phyloP scores from a whole-genome alignment of 2,329 filamentous ascomycete genomes.

The Cordyceps cicadae region DNA sequence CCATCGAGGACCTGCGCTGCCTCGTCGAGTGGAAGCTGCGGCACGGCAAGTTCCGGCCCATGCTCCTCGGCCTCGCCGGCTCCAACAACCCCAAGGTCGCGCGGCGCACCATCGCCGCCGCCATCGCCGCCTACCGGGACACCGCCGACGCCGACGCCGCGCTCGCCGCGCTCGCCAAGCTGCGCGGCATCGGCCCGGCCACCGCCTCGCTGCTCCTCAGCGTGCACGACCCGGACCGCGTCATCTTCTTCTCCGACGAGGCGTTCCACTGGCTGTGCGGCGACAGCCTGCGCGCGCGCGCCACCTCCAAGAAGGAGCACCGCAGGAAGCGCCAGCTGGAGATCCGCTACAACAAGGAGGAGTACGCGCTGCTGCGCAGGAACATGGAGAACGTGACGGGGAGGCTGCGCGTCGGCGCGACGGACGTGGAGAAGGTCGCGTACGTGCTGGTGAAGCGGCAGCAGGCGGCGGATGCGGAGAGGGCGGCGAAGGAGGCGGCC shows the following conservation, averaged over 20 bases:
- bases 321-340: not conserved
- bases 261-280: constrained; percentile 64
- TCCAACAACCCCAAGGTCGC: constrained; percentile 49
- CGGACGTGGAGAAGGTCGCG: constrained; percentile 62
- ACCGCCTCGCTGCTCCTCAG: constrained; percentile 68
- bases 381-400: constrained; percentile 33
- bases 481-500: not conserved
- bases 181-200: constrained; percentile 72
- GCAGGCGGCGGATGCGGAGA: not conserved
- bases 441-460: constrained; percentile 53
- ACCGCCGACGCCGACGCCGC: constrained; percentile 33
- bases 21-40: constrained; percentile 67
- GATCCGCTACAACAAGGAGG: constrained; percentile 60
- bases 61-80: constrained; percentile 50
- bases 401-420: constrained; percentile 46
- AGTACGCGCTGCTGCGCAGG: constrained; percentile 52
- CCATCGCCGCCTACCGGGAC: constrained; percentile 40
- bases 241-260: constrained; percentile 76
- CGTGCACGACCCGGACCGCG: constrained; percentile 47
- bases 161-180: constrained; percentile 44
- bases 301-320: no score
- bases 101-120: constrained; percentile 40
- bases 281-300: constrained; percentile 22
- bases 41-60: constrained; percentile 56
- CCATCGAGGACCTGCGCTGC: constrained; percentile 47